Conservation (phyloP, 2,329 filamentous ascomycete species). For the Ceratocystis alfenasii region DNA sequence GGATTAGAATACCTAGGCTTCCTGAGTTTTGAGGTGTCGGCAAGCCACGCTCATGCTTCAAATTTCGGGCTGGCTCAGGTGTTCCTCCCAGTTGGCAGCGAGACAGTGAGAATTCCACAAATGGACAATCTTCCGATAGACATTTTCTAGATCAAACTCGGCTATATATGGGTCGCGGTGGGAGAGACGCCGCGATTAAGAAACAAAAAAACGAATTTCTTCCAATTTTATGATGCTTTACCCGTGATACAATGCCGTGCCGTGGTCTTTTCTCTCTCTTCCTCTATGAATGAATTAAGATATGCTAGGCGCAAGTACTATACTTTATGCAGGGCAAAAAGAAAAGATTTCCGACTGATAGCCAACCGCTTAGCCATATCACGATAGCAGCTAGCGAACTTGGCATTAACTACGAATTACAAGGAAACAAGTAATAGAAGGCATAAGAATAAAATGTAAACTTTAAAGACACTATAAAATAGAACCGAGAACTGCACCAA, state of each 20-base stretch:
- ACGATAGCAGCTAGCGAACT: not conserved
- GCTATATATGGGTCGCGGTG: slow-evolving; percentile 11
- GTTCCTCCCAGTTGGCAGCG: not conserved
- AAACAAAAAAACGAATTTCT: slow-evolving; percentile 3
- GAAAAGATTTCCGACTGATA: too few species aligned
- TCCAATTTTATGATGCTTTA: not conserved
- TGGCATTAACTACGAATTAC: not conserved
- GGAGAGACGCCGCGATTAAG: slow-evolving; percentile 13
- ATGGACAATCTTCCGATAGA: slow-evolving; percentile 8
- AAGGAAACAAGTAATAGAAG: not conserved
- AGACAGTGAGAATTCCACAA: slow-evolving; percentile 8
- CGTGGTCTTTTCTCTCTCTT: not conserved
- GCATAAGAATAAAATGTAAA: not conserved
- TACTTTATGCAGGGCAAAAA: too few species aligned
- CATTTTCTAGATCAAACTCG: not conserved
- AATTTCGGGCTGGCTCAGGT: not conserved
- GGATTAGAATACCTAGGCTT: too few species aligned
- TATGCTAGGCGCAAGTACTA: too few species aligned
- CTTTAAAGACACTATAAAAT: slow-evolving; percentile 2
- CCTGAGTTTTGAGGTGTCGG: slow-evolving; percentile 2
- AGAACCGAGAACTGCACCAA: not conserved
- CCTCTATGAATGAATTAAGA: not conserved
- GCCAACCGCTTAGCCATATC: too few species aligned
- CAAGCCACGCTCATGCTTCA: slow-evolving; percentile 12
- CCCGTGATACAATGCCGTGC: not conserved